These are phyloP conservation scores for Colletotrichum tropicale DNA, from an alignment of 2,329 filamentous ascomycete genomes.

Conservation along the genomic window DNA sequence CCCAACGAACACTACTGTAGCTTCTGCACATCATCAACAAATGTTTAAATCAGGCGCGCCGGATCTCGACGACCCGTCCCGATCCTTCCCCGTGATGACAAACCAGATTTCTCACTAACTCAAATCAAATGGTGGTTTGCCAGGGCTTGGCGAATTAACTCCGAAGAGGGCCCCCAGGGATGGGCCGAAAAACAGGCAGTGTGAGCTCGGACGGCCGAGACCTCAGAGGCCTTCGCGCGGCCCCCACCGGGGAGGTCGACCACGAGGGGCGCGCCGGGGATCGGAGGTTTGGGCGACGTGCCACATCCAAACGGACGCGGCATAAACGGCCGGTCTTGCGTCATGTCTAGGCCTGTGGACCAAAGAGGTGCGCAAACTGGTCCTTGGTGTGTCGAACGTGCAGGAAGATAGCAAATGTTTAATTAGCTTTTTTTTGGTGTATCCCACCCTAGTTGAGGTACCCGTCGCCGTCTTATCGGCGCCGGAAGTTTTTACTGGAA, in stretches of 20 bases:
- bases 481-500: slow-evolving; percentile 2
- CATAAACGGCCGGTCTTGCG: slow-evolving; percentile 16
- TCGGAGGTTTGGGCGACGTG: not conserved
- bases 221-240: not conserved
- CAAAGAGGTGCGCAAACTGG: slow-evolving; percentile 5
- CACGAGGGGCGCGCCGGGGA: not conserved
- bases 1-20: not conserved
- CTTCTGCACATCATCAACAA: not conserved
- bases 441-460: not conserved
- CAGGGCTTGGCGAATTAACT: not conserved
- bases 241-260: not conserved
- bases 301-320: slow-evolving; percentile 6
- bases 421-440: not conserved
- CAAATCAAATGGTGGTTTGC: not conserved
- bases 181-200: not conserved
- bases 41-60: not conserved
- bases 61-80: not conserved
- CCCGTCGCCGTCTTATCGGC: not conserved
- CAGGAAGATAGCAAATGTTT: not conserved
- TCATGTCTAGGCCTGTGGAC: slow-evolving; percentile 5
- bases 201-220: slow-evolving; percentile 16
- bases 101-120: not conserved
- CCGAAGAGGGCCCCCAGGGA: not conserved
- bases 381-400: not conserved
- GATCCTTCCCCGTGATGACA: not conserved